A percentile compares a stretch with the other conserved stretches of the same genome.
These are phyloP conservation scores for Andrographis paniculata DNA, from an alignment of 305 asterid genomes.

Conservation along the genomic window DNA sequence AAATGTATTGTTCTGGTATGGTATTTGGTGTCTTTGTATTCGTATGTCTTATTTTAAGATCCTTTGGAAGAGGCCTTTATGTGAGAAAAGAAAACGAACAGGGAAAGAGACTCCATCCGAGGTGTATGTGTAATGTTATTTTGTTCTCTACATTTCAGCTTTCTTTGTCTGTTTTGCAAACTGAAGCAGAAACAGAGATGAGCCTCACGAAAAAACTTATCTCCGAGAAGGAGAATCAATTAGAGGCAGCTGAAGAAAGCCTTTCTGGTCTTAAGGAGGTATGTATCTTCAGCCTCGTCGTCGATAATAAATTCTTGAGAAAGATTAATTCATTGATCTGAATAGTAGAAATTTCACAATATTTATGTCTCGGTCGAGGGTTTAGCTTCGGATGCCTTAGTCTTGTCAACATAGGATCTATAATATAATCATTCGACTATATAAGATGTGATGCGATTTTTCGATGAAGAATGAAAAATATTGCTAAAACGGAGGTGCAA, in stretches of 20 bases:
- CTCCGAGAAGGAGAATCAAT: slow-evolving; percentile 64
- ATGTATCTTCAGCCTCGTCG: too few species aligned
- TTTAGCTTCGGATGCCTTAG: too few species aligned
- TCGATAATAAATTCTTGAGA: too few species aligned
- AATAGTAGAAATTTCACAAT: neutral
- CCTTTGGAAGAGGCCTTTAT: neutral
- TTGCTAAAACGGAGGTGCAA: too few species aligned
- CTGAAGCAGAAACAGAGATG: slow-evolving; percentile 60
- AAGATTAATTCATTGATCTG: neutral
- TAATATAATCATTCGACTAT: too few species aligned
- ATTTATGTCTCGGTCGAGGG: too few species aligned
- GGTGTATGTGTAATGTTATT: slow-evolving; percentile 23
- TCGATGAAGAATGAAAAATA: too few species aligned
- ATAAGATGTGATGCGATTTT: too few species aligned
- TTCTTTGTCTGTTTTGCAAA: slow-evolving; percentile 56
- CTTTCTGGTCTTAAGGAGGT: slow-evolving; percentile 80
- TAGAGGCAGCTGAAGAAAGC: slow-evolving; percentile 61
- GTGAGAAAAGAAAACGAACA: too few species aligned
- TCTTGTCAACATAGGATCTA: too few species aligned
- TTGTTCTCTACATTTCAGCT: slow-evolving; percentile 39
- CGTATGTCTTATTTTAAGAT: neutral
- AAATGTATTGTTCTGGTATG: neutral
- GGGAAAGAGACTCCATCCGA: too few species aligned
- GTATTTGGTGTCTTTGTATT: neutral
- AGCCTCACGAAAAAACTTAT: slow-evolving; percentile 54